phyloP scores from a whole-genome alignment of 257 asterid genomes.

The Capsicum pubescens region DNA sequence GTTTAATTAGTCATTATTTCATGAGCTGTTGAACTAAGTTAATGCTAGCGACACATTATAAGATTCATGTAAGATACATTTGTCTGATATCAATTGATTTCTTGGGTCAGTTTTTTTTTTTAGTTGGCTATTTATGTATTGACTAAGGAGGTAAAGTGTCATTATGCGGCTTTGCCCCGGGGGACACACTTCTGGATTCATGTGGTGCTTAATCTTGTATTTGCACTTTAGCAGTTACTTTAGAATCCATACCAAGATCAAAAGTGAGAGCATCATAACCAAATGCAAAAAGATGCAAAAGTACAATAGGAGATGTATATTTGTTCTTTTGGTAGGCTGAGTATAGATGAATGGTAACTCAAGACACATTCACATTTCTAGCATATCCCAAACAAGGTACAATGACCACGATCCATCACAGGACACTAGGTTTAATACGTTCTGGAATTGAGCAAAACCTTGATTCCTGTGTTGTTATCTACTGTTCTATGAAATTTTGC shows the following conservation, averaged over 20 bases:
- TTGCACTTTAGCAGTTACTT: not conserved
- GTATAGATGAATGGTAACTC: not conserved
- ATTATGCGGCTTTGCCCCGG: not conserved
- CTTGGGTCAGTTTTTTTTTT: conserved; percentile 4
- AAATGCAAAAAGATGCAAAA: not conserved
- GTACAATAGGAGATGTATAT: conserved; percentile 2
- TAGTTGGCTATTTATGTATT: not conserved
- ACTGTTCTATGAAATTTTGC: not conserved
- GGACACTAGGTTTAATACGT: not conserved
- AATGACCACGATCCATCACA: not conserved
- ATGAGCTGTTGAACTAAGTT: not conserved
- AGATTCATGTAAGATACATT: not conserved
- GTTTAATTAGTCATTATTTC: not conserved
- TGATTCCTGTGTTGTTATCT: not conserved
- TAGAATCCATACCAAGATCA: not conserved
- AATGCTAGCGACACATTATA: not conserved
- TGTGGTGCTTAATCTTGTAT: conserved; percentile 10
- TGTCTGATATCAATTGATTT: not conserved
- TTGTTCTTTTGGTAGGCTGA: conserved; percentile 5
- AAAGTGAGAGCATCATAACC: conserved; percentile 15
- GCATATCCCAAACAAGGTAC: conserved; percentile 8
- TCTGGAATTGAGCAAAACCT: not conserved
- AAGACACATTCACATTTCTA: not conserved
- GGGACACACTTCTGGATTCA: conserved; percentile 10
- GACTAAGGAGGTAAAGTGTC: not conserved